These are phyloP conservation scores for Agrocybe praecox DNA, from an alignment of 768 basidiomycete species.

Conservation along the genomic window DNA sequence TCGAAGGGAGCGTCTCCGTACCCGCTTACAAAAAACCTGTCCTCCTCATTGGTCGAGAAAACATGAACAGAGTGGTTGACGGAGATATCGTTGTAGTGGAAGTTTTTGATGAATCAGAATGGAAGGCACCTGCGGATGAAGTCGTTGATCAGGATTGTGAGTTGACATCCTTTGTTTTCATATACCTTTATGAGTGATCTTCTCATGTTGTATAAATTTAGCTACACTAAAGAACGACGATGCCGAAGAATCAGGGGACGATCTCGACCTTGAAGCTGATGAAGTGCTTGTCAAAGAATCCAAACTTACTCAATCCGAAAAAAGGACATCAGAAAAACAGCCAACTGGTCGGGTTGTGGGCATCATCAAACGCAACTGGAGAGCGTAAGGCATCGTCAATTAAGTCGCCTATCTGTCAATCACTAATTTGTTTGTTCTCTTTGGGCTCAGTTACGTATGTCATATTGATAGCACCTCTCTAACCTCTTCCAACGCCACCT, in stretches of 20 bases:
- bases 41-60: constrained; percentile 83
- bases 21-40: constrained; percentile 76
- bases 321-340: constrained; percentile 61
- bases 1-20: constrained; percentile 89
- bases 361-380: constrained; percentile 93
- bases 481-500: constrained; percentile 74
- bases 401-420: not conserved
- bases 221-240: constrained; percentile 87
- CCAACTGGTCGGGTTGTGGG: constrained; percentile 94
- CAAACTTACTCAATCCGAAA: constrained; percentile 39
- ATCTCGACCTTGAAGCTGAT: constrained; percentile 41
- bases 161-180: constrained; percentile 16
- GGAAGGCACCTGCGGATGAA: constrained; percentile 91
- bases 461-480: constrained; percentile 92
- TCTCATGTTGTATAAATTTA: constrained; percentile 25
- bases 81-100: constrained; percentile 94
- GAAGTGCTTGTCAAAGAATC: constrained; percentile 43
- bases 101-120: constrained; percentile 83
- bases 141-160: constrained; percentile 92
- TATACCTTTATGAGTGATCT: constrained; percentile 1
- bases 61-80: constrained; percentile 94
- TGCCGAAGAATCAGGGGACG: constrained; percentile 75
- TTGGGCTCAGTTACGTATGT: constrained; percentile 74
- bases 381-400: constrained; percentile 63
- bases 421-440: constrained; percentile 1